Evolutionary conservation across 1,284 basidiomycete genomes (phyloP).

Genomic region (Puccinia polysora): DNA sequence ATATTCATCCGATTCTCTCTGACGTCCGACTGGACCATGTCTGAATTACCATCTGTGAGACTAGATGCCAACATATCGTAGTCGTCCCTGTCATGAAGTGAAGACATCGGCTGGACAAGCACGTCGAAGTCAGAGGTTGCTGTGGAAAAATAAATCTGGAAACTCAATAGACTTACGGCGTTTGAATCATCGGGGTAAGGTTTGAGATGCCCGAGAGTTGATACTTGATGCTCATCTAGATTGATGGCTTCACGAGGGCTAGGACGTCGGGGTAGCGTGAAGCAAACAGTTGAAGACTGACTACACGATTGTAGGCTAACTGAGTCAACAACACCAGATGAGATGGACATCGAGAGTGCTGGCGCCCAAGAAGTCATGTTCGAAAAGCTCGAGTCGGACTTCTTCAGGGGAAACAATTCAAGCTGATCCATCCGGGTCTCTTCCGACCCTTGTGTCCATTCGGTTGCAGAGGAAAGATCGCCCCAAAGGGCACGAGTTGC

Average conservation of each 20-base stretch:
- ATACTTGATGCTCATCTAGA: slow-evolving; percentile 1
- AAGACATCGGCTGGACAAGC: neutral
- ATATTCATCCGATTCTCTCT: neutral
- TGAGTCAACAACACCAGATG: neutral
- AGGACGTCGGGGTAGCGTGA: slow-evolving; percentile 12
- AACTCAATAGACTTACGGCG: slow-evolving; percentile 2
- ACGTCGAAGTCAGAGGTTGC: neutral
- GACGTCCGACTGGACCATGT: neutral
- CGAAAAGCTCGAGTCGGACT: slow-evolving; percentile 2
- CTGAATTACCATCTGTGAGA: slow-evolving; percentile 14
- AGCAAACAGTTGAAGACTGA: neutral
- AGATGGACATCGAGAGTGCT: slow-evolving; percentile 9
- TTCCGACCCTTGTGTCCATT: neutral
- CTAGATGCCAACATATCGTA: slow-evolving; percentile 40
- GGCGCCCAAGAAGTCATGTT: slow-evolving; percentile 8
- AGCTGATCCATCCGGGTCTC: slow-evolving; percentile 21
- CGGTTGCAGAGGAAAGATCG: neutral
- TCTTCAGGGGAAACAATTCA: slow-evolving; percentile 22
- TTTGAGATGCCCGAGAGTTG: neutral
- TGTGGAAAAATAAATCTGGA: neutral
- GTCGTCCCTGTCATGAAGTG: slow-evolving; percentile 26
- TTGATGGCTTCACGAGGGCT: slow-evolving; percentile 15
- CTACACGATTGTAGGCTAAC: neutral
- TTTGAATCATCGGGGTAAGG: neutral
- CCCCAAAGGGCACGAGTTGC: slow-evolving; percentile 7